A percentile compares a stretch with the other conserved stretches of the same genome.
Evolutionary conservation across 1,284 basidiomycete genomes (phyloP).

Genomic region (Laetiporus sulphureus): DNA sequence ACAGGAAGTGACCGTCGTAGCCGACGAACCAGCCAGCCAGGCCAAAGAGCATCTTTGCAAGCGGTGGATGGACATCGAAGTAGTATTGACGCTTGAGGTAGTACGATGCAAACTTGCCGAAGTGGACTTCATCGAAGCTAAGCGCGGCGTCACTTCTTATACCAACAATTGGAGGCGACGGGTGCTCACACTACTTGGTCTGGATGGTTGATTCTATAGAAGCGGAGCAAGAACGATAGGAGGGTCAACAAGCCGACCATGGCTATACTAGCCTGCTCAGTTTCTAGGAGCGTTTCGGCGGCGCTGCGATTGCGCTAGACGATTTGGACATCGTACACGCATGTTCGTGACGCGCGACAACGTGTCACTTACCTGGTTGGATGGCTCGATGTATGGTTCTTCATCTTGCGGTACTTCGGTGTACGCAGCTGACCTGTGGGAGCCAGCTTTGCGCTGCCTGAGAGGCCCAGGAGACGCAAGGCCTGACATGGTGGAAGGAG

Average conservation of each 20-base stretch:
- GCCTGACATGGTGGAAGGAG: conserved; percentile 8
- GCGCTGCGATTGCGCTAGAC: conserved; percentile 37
- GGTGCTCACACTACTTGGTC: conserved; percentile 95
- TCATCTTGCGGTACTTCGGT: conserved; percentile 15
- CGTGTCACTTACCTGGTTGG: conserved; percentile 28
- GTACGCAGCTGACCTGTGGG: neutral
- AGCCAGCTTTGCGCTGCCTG: neutral
- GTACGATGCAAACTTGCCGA: conserved; percentile 91
- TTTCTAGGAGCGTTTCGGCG: conserved; percentile 55
- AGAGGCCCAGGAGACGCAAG: neutral
- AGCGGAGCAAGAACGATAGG: conserved; percentile 75
- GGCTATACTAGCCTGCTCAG: conserved; percentile 47
- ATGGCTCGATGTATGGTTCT: conserved; percentile 16
- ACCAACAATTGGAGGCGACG: conserved; percentile 27
- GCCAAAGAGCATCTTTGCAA: conserved; percentile 90
- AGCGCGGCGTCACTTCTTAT: conserved; percentile 6
- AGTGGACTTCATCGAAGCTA: conserved; percentile 96
- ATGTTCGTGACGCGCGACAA: conserved; percentile 9
- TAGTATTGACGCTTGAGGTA: conserved; percentile 93
- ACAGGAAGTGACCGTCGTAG: conserved; percentile 90
- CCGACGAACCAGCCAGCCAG: conserved; percentile 95
- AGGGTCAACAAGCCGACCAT: conserved; percentile 61
- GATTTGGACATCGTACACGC: conserved; percentile 4
- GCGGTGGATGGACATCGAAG: conserved; percentile 98
- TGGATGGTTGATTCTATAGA: conserved; percentile 92